Base-by-base conservation (phyloP, 495 filamentous ascomycete species). In the Xylaria sp. region DNA sequence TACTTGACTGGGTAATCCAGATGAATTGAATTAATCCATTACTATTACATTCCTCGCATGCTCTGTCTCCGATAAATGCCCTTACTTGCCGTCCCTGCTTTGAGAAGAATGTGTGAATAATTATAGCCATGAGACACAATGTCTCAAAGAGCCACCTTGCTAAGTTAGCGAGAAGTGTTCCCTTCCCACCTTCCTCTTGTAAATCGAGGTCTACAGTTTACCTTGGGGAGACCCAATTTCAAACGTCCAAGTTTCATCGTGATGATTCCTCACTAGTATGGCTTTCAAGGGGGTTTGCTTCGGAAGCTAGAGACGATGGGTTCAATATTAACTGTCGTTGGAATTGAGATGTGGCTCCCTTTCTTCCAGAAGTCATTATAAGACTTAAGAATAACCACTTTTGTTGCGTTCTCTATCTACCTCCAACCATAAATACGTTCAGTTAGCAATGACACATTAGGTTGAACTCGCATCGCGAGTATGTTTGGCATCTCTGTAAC, bases 1-100 rank as follows among this genome's bases (percentile, higher is more conserved):
- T 52, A 67, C 43, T 70, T 46, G 61, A 43, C 61, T 59, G 57
- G 31, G 24, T 21, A 1, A 29, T 15, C n/a, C 19, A 68, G 14
- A 46, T 62, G 71, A 73, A 61, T 58, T 57, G 61, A 76, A 63
- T 62, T 41, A 67, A 65, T 72, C 68, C 35, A 68, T 48, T 17
- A 33, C 7, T 37, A 46, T 52, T 71, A 61, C 70, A 73, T 76
- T 66, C 72, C 41, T 48, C 8, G n/a, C 8, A 7, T 17, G 2
- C 55, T 37, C 21, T 35, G 6, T 67, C 21, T 55, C 14, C 6
- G 11, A 21, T 55, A 41, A 53, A 21, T 31, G 35, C 64, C 48
- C n/a, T 53, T 33, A 17, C 44, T 15, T 43, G 21, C n/a, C n/a
- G n/a, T 53, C 31, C 33, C 48, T 67, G 0, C 12, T 0, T 33